These are phyloP conservation scores for Cytospora schulzeri DNA, from an alignment of 2,329 filamentous ascomycete species.

Conservation along the genomic window DNA sequence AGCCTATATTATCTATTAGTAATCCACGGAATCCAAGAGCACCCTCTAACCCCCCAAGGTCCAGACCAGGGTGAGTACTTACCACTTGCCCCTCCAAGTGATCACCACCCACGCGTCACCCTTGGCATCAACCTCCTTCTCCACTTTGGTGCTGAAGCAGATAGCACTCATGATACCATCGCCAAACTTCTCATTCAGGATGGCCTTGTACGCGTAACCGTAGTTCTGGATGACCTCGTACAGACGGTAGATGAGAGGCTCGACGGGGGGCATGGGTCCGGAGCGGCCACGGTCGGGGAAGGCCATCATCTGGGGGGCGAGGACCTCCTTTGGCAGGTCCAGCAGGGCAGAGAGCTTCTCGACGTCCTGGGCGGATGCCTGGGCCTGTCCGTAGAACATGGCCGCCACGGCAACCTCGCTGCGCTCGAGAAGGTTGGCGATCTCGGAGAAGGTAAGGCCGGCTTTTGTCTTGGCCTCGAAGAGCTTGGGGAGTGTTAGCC, in stretches of 20 bases:
- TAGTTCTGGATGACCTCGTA: slow-evolving; percentile 98
- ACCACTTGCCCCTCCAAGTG: slow-evolving; percentile 83
- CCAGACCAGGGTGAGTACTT: slow-evolving; percentile 35
- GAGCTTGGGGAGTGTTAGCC: slow-evolving; percentile 44
- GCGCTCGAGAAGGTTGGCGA: slow-evolving; percentile 72
- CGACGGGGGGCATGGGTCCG: slow-evolving; percentile 80
- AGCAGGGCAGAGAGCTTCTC: slow-evolving; percentile 62
- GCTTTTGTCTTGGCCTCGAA: slow-evolving; percentile 79
- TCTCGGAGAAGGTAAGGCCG: slow-evolving; percentile 76
- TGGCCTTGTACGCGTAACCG: slow-evolving; percentile 92
- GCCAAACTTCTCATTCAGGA: slow-evolving; percentile 93
- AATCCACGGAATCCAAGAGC: not conserved
- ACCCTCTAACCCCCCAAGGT: not conserved
- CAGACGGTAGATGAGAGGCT: slow-evolving; percentile 85
- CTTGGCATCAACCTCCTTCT: slow-evolving; percentile 87
- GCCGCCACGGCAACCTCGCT: slow-evolving; percentile 85
- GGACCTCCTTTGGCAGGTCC: slow-evolving; percentile 50
- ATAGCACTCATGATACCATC: slow-evolving; percentile 98
- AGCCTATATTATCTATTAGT: slow-evolving; percentile 34
- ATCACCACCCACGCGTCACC: slow-evolving; percentile 85
- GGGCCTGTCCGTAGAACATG: slow-evolving; percentile 79
- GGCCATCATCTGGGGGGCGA: slow-evolving; percentile 66
- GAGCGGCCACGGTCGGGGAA: slow-evolving; percentile 81
- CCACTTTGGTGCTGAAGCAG: slow-evolving; percentile 84
- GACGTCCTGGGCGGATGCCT: slow-evolving; percentile 53